A percentile compares a stretch with the other conserved stretches of the same genome.
phyloP scores from a whole-genome alignment of 805 yeast species.

The Peterozyma toletana region DNA sequence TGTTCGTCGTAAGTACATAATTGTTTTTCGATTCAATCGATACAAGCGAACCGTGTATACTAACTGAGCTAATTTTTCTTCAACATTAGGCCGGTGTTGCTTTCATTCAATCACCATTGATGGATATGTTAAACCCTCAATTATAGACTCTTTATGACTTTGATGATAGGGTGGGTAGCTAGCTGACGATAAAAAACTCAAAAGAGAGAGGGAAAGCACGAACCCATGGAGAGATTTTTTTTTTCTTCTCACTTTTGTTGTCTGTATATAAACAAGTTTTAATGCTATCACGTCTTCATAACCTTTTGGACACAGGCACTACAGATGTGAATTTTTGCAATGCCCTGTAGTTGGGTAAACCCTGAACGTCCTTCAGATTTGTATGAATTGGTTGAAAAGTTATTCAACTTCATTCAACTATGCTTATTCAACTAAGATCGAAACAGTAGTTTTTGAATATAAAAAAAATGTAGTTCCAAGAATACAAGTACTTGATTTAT shows the following conservation, averaged over 20 bases:
- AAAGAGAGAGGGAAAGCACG: background rate
- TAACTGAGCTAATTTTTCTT: slow-evolving; percentile 4
- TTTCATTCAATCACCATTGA: slow-evolving; percentile 69
- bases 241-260: background rate
- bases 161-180: background rate
- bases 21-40: background rate
- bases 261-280: background rate
- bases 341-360: too few species aligned
- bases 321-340: too few species aligned
- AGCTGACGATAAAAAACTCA: background rate
- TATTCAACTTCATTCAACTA: too few species aligned
- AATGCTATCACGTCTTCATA: background rate
- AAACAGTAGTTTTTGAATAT: too few species aligned
- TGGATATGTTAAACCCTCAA: slow-evolving; percentile 80
- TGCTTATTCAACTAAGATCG: too few species aligned
- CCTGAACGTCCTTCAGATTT: too few species aligned
- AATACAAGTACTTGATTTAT: too few species aligned
- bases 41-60: slow-evolving; percentile 2
- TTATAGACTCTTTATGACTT: slow-evolving; percentile 5
- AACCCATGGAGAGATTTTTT: background rate
- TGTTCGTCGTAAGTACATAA: slow-evolving; percentile 40
- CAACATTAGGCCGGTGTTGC: slow-evolving; percentile 53
- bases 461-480: too few species aligned
- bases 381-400: too few species aligned
- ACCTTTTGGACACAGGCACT: background rate